phyloP scores from a whole-genome alignment of 179 eudicot species.

The Beta corolliflora region DNA sequence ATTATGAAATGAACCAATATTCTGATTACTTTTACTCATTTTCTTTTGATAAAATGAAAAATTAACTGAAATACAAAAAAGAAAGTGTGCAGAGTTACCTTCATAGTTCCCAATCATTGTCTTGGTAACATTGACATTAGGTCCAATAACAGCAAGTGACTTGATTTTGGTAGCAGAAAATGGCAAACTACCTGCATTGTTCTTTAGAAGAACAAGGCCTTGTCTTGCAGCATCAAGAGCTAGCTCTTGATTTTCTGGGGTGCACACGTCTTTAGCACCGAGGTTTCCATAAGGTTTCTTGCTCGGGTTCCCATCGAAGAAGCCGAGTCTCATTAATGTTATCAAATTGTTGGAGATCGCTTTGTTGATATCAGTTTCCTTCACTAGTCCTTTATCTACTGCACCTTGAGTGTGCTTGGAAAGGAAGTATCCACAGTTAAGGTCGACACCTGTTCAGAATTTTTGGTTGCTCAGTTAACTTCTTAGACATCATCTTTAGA shows the following conservation, averaged over 20 bases:
- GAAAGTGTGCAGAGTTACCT: constrained; percentile 39
- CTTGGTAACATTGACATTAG: constrained; percentile 84
- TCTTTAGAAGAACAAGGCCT: constrained; percentile 79
- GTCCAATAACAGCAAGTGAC: constrained; percentile 89
- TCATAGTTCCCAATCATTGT: constrained; percentile 93
- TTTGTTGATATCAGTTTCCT: constrained; percentile 49
- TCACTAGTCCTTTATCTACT: constrained; percentile 45
- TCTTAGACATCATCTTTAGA: neutral
- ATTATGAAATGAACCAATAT: no score
- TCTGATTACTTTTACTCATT: no score
- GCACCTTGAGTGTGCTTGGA: constrained; percentile 58
- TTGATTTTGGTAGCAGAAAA: constrained; percentile 54
- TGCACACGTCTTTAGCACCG: constrained; percentile 72
- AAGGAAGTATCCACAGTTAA: constrained; percentile 69
- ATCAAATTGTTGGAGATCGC: constrained; percentile 64
- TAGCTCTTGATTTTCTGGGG: constrained; percentile 55
- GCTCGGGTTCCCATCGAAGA: constrained; percentile 67
- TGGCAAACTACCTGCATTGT: constrained; percentile 58
- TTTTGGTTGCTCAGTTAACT: neutral
- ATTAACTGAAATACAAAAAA: neutral
- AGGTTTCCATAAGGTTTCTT: constrained; percentile 47
- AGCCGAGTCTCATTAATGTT: constrained; percentile 73
- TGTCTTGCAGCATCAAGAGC: constrained; percentile 87
- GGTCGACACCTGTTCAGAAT: constrained; percentile 55
- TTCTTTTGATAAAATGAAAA: no score